Evolutionary conservation across 495 filamentous ascomycete genomes (phyloP), one percentile per base, ranked within the genome.

Genomic region (Astrothelium subdiscretum): DNA sequence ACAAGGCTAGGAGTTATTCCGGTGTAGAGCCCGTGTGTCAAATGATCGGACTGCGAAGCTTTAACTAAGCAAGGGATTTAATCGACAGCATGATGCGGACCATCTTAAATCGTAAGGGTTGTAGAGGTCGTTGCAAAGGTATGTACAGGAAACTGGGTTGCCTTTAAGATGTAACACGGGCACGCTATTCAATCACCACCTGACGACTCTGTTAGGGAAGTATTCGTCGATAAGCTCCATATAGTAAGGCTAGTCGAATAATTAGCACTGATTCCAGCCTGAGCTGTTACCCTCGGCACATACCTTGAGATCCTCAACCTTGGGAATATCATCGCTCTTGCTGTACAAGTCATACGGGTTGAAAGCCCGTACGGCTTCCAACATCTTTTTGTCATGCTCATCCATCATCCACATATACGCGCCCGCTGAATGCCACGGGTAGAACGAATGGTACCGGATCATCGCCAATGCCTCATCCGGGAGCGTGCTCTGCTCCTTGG

Each of bases 261-360:
- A 61, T 63, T 66, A 66, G 62, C 62, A 29, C 59, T 40, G n/a
- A 60, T 24, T n/a, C 29, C 27, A 27, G 24, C 12, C 22, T 3
- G 12, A 29, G 32, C 27, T 1, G 32, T 27, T 3, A 24, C 31
- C 59, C 27, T 52, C 42, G 70, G 22, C 12, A 24, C 69, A 66
- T 62, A 81, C 80, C 81, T 89, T 90, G 22, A 91, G 73, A 67
- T 86, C 83, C 69, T 89, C 88, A 0, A 86, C 82, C 38, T 78
- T 85, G 3, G 88, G 88, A 35, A 90, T 77, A 10, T 83, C 86
- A 67, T 96, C 90, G 63, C 86, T 91, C 84, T 96, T 96, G 73
- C 87, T 92, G 74, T 96, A 96, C 60, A 96, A 64, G 71, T 96
- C 91, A 64, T 95, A 96, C 2, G 89, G 89, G 63, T 95, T 96